Percentiles rank a stretch among this genome's conserved stretches.
phyloP scores from a whole-genome alignment of 768 basidiomycete genomes.

The Asterophora parasitica region DNA sequence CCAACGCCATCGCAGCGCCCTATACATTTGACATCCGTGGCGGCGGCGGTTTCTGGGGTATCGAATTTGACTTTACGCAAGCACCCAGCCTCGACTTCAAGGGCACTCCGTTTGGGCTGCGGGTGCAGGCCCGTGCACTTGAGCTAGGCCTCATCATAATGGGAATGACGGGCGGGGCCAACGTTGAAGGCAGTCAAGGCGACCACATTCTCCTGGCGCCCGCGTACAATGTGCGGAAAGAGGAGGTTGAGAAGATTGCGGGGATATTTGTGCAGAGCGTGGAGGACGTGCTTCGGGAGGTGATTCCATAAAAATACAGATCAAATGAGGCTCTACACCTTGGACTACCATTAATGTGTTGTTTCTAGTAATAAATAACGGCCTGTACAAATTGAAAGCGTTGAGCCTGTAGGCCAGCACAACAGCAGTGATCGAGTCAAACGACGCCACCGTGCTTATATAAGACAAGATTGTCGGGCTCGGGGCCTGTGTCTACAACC shows the following conservation, averaged over 20 bases:
- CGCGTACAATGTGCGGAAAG: conserved; percentile 70
- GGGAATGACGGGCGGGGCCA: conserved; percentile 68
- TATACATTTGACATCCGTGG: conserved; percentile 80
- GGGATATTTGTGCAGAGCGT: conserved; percentile 61
- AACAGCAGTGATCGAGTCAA: no score
- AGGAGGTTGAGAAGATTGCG: conserved; percentile 67
- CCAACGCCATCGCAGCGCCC: conserved; percentile 55
- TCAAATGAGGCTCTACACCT: no score
- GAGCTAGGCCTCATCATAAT: conserved; percentile 66
- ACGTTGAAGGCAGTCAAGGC: conserved; percentile 66
- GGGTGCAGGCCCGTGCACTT: conserved; percentile 66
- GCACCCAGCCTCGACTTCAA: conserved; percentile 44
- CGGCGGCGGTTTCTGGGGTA: conserved; percentile 76
- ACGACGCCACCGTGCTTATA: conserved; percentile 42
- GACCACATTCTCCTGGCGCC: conserved; percentile 72
- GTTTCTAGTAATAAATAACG: no score
- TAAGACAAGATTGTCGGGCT: conserved; percentile 36
- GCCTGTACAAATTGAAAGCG: no score
- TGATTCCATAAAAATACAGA: not conserved
- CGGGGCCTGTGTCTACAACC: conserved; percentile 27
- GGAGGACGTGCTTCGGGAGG: conserved; percentile 53
- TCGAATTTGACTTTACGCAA: conserved; percentile 74
- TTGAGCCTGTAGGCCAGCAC: not conserved
- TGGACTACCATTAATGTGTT: no score
- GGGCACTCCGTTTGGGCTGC: conserved; percentile 55